Evolutionary conservation across 2,329 filamentous ascomycete genomes (phyloP).

Genomic region (Bipolaris bicolor): DNA sequence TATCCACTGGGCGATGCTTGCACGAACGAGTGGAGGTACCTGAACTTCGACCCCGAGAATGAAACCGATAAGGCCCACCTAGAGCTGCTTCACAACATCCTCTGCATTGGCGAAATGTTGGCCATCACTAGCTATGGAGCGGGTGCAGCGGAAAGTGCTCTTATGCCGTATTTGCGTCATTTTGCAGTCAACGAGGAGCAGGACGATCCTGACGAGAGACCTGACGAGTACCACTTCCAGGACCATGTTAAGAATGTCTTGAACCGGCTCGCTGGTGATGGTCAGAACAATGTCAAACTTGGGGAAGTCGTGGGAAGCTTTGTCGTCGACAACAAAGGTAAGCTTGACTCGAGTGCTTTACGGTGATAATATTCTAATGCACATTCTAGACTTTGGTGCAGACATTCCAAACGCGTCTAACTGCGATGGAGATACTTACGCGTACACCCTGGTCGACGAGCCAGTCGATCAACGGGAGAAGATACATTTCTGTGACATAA

Average conservation of each 20-base stretch:
- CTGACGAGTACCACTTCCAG: neutral
- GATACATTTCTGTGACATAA: neutral
- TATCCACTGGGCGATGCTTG: neutral
- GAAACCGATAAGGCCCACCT: neutral
- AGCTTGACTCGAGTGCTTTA: neutral
- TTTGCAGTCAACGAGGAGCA: neutral
- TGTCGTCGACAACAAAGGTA: neutral
- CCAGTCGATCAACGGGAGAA: neutral
- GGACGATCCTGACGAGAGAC: neutral
- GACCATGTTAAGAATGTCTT: neutral
- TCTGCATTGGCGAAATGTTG: neutral
- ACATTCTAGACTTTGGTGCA: neutral
- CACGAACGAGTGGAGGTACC: neutral
- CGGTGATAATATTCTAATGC: neutral
- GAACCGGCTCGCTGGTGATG: neutral
- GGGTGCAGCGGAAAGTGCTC: neutral
- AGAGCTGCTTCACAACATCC: neutral
- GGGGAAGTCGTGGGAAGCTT: neutral
- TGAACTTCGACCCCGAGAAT: neutral
- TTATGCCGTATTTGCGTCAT: neutral
- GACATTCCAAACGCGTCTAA: neutral
- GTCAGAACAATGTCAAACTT: neutral
- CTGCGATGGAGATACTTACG: neutral
- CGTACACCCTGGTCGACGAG: neutral
- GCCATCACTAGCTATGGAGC: neutral